phyloP scores from a whole-genome alignment of 2,329 filamentous ascomycete species.

The Colletotrichum aenigma region DNA sequence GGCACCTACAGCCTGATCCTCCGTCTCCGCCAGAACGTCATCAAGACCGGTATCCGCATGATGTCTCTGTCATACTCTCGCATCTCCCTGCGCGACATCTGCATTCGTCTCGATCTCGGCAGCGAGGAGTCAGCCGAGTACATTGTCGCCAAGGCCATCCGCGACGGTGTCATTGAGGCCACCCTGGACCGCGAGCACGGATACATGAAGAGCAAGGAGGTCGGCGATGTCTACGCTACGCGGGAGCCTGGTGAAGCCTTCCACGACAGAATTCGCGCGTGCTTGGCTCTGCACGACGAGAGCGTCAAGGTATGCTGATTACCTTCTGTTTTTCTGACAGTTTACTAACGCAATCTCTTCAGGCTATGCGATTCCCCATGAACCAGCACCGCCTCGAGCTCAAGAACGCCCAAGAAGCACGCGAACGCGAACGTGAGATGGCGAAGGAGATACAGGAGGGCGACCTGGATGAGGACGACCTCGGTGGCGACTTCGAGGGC shows the following conservation, averaged over 20 bases:
- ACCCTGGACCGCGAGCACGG: constrained; percentile 92
- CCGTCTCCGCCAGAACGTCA: constrained; percentile 95
- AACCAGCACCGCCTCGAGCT: constrained; percentile 97
- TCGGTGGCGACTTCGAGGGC: constrained; percentile 93
- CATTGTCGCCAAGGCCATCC: constrained; percentile 97
- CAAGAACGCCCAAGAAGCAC: constrained; percentile 98
- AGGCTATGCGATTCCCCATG: constrained; percentile 99
- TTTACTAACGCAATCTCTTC: constrained; percentile 27
- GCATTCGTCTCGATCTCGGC: constrained; percentile 89
- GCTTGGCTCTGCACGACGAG: constrained; percentile 91
- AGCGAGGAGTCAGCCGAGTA: constrained; percentile 98
- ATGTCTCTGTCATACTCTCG: constrained; percentile 98
- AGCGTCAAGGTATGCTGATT: constrained; percentile 80
- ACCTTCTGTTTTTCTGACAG: neutral
- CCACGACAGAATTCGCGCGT: constrained; percentile 94
- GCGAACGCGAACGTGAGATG: constrained; percentile 93
- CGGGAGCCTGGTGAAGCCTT: constrained; percentile 96
- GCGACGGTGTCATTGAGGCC: constrained; percentile 96
- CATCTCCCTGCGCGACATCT: constrained; percentile 96
- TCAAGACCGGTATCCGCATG: constrained; percentile 99
- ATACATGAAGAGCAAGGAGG: constrained; percentile 98
- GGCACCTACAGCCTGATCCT: constrained; percentile 95
- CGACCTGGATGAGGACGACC: constrained; percentile 94
- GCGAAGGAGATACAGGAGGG: constrained; percentile 99
- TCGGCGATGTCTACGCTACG: constrained; percentile 95